Evolutionary conservation across 805 yeast species (phyloP), one percentile per base, ranked within the genome.

Genomic region (Metschnikowia noctiluminum): DNA sequence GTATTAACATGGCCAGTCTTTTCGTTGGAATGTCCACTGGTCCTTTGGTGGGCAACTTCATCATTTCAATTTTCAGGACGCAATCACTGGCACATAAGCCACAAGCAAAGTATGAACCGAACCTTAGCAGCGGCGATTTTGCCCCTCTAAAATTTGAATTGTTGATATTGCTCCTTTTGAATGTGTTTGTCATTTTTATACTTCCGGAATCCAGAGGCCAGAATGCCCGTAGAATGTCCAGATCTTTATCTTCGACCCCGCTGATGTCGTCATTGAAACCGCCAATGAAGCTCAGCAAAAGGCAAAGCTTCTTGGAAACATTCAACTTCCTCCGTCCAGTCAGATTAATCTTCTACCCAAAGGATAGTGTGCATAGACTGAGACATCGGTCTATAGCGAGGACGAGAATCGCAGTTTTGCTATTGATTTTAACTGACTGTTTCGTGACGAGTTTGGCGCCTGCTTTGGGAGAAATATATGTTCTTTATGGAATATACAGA

Each of bases 191-290:
- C 6, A 40, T 59, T 26, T 55, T 69, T 40, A 59, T 79, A 2
- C 60, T 86, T 13, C 82, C 82, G 2, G 95, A 87, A 61, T 82
- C 90, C 7, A 73, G 92, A 54, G 79, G 87, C 13, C 58, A 62
- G 31, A 71, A 73, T 43, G 78, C 87, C 3, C 71, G 82, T 57
- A 60, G 62, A 36, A 78, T 77, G 59, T 78, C 89, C 0, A 74
- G 85, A 49, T 62, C 74, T 1, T 55, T 57, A 54, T 67, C 73
- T 9, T 52, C 49, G 8, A 59, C 69, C 6, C 47, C 46, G 40
- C 53, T 55, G 51, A 16, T 42, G n/a, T 27, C 52, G 5, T 43
- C 50, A 2, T 38, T 50, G 34, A 31, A 28, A 13, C 36, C 39
- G 3, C 14, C 27, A 1, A 30, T 34, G 2, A 28, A 37, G 27